Evolutionary conservation across 768 basidiomycete species (phyloP), one percentile per base, ranked within the genome.

Genomic region (Porphyrellus cyaneotinctus): DNA sequence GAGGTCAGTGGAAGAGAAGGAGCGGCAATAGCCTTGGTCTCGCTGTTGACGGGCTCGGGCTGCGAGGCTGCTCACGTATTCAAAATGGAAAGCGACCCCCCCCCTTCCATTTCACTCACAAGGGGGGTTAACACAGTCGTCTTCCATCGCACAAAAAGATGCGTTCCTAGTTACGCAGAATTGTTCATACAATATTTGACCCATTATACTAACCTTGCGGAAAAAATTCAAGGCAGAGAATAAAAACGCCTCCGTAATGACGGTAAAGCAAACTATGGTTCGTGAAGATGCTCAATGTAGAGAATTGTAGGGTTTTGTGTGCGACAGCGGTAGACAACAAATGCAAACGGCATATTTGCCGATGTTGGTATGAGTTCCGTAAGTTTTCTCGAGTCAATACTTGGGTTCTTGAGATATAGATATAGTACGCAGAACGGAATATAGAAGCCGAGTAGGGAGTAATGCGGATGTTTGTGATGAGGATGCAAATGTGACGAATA

Each of bases 371-470:
- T 68, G 69, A 30, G 59, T 69, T 69, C 69, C 66, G 58, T 57
- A 64, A 59, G 56, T 63, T 70, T 69, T 67, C 59, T 63, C 50
- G 54, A 56, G 59, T 58, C 54, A 56, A 64, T 59, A 57, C 56
- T 31, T 53, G 58, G 57, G 53, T 64, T 69, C 58, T 67, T 67
- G 68, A 70, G 66, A 67, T 63, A 67, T 70, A 70, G 67, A 70
- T 70, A 69, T 69, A 61, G 55, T 67, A 71, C 67, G 60, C 45
- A 61, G 58, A 61, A 66, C 58, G 55, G 58, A 62, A 60, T 59
- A 60, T 59, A 65, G 58, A 66, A 62, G 58, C 57, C 51, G 56
- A 66, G 51, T 64, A 51, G 58, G 46, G 53, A 58, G 36, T 56
- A 44, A 61, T 67, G 59, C 58, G 54, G 47, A 45, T 48, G 48